These are phyloP conservation scores for Penicillium sp. DNA, from an alignment of 2,329 filamentous ascomycete genomes.

Conservation along the genomic window DNA sequence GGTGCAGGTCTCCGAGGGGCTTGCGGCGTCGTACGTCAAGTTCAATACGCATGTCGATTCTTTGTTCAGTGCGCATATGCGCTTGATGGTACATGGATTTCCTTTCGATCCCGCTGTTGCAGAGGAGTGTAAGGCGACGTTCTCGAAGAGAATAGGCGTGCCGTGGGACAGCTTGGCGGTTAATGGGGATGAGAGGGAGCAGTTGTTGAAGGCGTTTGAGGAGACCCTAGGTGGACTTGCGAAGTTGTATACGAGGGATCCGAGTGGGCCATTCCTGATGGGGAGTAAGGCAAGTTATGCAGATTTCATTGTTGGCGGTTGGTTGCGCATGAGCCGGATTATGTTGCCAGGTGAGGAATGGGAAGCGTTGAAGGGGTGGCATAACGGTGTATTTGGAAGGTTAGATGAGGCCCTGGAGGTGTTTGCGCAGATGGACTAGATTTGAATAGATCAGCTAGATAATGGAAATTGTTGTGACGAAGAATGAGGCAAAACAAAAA, in stretches of 20 bases:
- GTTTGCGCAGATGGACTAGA: constrained; percentile 26
- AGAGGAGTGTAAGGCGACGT: constrained; percentile 46
- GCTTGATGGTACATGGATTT: constrained; percentile 42
- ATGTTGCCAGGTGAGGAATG: constrained; percentile 48
- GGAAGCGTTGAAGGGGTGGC: constrained; percentile 48
- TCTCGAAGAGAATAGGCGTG: constrained; percentile 48
- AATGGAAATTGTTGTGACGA: too few relatives aligned
- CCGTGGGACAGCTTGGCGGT: constrained; percentile 41
- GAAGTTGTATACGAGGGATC: constrained; percentile 38
- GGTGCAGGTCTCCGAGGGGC: not conserved
- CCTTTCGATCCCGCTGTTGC: constrained; percentile 52
- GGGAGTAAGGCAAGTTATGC: constrained; percentile 49
- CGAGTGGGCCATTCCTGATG: constrained; percentile 49
- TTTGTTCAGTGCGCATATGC: constrained; percentile 48
- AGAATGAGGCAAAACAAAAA: too few relatives aligned
- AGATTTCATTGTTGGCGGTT: constrained; percentile 57
- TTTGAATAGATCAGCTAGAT: too few relatives aligned
- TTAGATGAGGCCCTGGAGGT: constrained; percentile 48
- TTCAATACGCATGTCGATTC: constrained; percentile 58
- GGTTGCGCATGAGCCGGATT: constrained; percentile 49
- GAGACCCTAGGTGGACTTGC: constrained; percentile 43
- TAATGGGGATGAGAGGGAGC: constrained; percentile 39
- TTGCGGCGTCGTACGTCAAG: constrained; percentile 38
- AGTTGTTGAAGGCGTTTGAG: constrained; percentile 41
- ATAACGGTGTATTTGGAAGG: constrained; percentile 50